These are phyloP conservation scores for Corynascus novoguineensis DNA, from an alignment of 495 filamentous ascomycete species.

Conservation along the genomic window DNA sequence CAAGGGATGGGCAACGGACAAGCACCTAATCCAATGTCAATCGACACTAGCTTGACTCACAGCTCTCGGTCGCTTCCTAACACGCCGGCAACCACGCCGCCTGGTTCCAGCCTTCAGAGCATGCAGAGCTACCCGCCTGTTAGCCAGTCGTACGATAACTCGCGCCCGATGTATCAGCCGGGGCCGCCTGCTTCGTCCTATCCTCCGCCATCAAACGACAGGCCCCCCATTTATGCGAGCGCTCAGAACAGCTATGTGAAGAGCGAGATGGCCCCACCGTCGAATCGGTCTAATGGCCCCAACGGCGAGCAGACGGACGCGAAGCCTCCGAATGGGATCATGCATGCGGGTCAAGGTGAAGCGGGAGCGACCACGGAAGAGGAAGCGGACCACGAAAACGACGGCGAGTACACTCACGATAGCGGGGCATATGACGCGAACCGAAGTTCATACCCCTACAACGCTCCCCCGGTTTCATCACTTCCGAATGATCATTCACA, in stretches of 20 bases:
- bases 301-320: slow-evolving; percentile 58
- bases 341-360: slow-evolving; percentile 50
- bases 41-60: slow-evolving; percentile 77
- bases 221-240: slow-evolving; percentile 60
- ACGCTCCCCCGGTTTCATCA: slow-evolving; percentile 55
- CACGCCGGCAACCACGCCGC: slow-evolving; percentile 87
- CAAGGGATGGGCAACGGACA: slow-evolving; percentile 63
- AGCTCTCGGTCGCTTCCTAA: slow-evolving; percentile 85
- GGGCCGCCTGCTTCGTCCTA: slow-evolving; percentile 66
- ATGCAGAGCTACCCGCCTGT: slow-evolving; percentile 70
- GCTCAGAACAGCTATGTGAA: slow-evolving; percentile 72
- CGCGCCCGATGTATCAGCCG: slow-evolving; percentile 79
- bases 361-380: slow-evolving; percentile 58
- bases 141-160: slow-evolving; percentile 67
- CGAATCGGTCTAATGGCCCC: slow-evolving; percentile 51
- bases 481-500: slow-evolving; percentile 73
- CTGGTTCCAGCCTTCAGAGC: slow-evolving; percentile 66
- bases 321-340: slow-evolving; percentile 62
- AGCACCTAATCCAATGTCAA: slow-evolving; percentile 67
- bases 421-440: slow-evolving; percentile 60
- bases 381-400: slow-evolving; percentile 71
- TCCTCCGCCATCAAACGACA: slow-evolving; percentile 56
- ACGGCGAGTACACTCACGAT: slow-evolving; percentile 76
- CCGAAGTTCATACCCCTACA: slow-evolving; percentile 71
- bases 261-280: slow-evolving; percentile 87